These are phyloP conservation scores for Cryphonectria radicalis DNA, from an alignment of 2,329 filamentous ascomycete species.

Conservation along the genomic window DNA sequence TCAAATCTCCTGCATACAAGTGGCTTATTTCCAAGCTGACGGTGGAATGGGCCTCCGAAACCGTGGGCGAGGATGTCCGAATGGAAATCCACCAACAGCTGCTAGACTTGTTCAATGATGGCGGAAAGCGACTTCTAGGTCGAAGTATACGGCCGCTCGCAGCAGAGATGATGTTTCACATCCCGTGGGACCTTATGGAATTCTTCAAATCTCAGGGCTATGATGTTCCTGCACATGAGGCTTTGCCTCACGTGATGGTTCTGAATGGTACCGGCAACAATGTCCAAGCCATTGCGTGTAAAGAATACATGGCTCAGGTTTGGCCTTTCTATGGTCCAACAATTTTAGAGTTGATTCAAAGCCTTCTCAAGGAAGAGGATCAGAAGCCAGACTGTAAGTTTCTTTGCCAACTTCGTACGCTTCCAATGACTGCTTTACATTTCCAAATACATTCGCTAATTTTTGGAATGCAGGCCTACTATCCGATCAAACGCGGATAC, in stretches of 20 bases:
- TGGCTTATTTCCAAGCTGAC: slow-evolving; percentile 6
- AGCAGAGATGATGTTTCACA: slow-evolving; percentile 9
- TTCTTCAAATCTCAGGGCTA: slow-evolving; percentile 13
- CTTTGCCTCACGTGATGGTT: slow-evolving; percentile 1
- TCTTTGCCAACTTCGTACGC: background rate
- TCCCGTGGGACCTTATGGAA: background rate
- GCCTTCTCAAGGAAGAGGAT: background rate
- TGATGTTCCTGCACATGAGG: slow-evolving; percentile 1
- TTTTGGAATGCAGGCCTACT: background rate
- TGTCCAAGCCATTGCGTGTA: background rate
- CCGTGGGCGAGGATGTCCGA: slow-evolving; percentile 3
- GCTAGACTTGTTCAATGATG: background rate
- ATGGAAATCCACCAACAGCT: slow-evolving; percentile 5
- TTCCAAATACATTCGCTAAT: background rate
- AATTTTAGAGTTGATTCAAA: background rate
- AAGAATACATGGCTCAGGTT: slow-evolving; percentile 5
- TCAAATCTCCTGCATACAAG: slow-evolving; percentile 7
- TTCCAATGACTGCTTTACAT: background rate
- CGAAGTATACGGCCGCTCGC: background rate
- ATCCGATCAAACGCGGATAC: background rate
- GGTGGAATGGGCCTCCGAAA: background rate
- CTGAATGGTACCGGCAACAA: slow-evolving; percentile 13
- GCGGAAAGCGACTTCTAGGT: background rate
- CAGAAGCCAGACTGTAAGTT: background rate
- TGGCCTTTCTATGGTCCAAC: slow-evolving; percentile 15